Evolutionary conservation across 805 yeast species (phyloP), one percentile per base, ranked within the genome.

Genomic region (Candida adriatica): DNA sequence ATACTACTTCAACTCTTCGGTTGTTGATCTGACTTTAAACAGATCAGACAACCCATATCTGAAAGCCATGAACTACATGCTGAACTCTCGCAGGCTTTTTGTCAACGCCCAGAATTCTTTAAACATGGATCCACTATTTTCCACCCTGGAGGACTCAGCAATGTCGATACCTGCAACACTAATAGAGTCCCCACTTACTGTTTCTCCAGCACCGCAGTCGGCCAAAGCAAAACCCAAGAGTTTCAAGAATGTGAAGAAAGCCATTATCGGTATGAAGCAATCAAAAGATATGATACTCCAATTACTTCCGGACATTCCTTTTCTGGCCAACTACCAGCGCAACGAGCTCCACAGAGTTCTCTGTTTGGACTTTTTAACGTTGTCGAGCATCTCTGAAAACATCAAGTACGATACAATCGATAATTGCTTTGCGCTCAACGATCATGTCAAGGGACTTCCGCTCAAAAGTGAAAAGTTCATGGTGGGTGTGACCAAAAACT

Each of bases 91-190:
- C 29, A 42, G 41, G 13, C 40, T 46, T 10, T 58, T 60, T 26
- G 33, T 45, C n/a, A 44, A 43, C 19, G 59, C 63, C 2, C 47
- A 58, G 26, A 45, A 38, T 3, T 46, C 48, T 5, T 41, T 68
- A 38, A 57, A 55, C 17, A 39, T 41, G 13, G 76, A 73, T 45
- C 77, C 80, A 0, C 62, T 68, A 19, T 61, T 66, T 27, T 64
- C 70, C 4, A 62, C 66, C 6, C 41, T 72, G 26, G 67, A 60
- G 29, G 78, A 73, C 22, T 68, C 77, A 1, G 73, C 70, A 1
- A 48, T 70, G 33, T 62, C 71, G 0, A 48, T 66, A 8, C 74
- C 76, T 0, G 57, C 68, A 18, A 42, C 42, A 24, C 33, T 48
- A 26, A 23, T 33, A 19, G 35, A 37, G 18, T 22, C 13, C 3